A percentile compares a stretch with the other conserved stretches of the same genome.
These are phyloP conservation scores for Albifimbria verrucaria DNA, from an alignment of 2,329 filamentous ascomycete species.

Conservation along the genomic window DNA sequence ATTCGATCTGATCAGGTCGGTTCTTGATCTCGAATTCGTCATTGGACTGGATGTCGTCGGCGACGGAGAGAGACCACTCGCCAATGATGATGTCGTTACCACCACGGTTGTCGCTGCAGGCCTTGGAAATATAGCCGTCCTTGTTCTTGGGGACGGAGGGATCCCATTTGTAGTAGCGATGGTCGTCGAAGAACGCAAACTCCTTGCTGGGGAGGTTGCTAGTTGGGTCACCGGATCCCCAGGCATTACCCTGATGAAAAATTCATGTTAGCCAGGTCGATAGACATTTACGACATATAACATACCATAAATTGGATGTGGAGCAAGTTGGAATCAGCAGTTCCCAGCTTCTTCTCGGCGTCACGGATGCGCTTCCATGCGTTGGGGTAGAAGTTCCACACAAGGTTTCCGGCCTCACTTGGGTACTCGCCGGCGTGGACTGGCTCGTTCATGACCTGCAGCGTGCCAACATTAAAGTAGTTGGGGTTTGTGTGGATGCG, in stretches of 20 bases:
- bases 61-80: conserved; percentile 55
- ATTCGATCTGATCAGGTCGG: conserved; percentile 34
- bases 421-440: conserved; percentile 29
- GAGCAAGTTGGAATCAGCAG: conserved; percentile 39
- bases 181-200: conserved; percentile 53
- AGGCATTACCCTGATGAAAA: conserved; percentile 33
- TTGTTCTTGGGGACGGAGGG: conserved; percentile 38
- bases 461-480: conserved; percentile 55
- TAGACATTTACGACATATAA: neutral
- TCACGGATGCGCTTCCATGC: conserved; percentile 38
- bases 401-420: conserved; percentile 20
- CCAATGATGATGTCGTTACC: conserved; percentile 48
- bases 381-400: conserved; percentile 19
- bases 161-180: conserved; percentile 57
- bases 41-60: conserved; percentile 42
- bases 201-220: conserved; percentile 38
- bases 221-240: conserved; percentile 54
- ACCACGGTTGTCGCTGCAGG: conserved; percentile 44
- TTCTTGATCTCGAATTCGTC: conserved; percentile 37
- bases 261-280: conserved; percentile 1
- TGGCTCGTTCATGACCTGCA: conserved; percentile 59
- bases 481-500: conserved; percentile 45
- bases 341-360: conserved; percentile 40
- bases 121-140: conserved; percentile 45
- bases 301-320: conserved; percentile 48